Evolutionary conservation across 106 monocot species (phyloP).

Genomic region (Narthecium ossifragum): DNA sequence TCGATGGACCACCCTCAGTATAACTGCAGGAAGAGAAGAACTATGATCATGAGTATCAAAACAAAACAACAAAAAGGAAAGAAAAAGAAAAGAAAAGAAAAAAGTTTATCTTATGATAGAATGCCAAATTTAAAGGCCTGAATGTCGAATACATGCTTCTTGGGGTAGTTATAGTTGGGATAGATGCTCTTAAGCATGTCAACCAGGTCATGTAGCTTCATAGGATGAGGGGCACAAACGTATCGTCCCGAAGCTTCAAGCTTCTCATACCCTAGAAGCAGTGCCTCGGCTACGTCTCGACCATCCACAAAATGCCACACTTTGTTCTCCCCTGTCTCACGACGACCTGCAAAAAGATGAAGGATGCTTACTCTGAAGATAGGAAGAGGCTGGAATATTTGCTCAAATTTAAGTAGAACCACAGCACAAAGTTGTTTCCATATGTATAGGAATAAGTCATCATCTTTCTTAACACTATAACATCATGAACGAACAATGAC

Average conservation of each 20-base stretch:
- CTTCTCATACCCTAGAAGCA: constrained; percentile 34
- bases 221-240: constrained; percentile 22
- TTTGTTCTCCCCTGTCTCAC: constrained; percentile 12
- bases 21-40: constrained; percentile 7
- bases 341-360: constrained; percentile 23
- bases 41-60: neutral
- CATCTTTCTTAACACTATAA: too few species aligned
- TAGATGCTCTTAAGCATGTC: constrained; percentile 33
- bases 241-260: constrained; percentile 40
- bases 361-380: too few species aligned
- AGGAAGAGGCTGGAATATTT: too few species aligned
- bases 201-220: constrained; percentile 10
- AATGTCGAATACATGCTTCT: constrained; percentile 20
- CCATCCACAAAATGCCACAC: constrained; percentile 31
- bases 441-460: too few species aligned
- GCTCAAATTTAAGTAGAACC: too few species aligned
- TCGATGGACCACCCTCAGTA: neutral
- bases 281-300: constrained; percentile 40
- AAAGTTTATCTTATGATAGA: neutral
- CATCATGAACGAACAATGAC: too few species aligned
- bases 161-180: constrained; percentile 30
- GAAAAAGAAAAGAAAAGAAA: too few species aligned
- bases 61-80: too few species aligned
- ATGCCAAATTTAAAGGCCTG: too few species aligned
- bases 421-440: too few species aligned